Conservation (phyloP, 1,139 yeast genomes). For the Yamadazyma buinensis region DNA sequence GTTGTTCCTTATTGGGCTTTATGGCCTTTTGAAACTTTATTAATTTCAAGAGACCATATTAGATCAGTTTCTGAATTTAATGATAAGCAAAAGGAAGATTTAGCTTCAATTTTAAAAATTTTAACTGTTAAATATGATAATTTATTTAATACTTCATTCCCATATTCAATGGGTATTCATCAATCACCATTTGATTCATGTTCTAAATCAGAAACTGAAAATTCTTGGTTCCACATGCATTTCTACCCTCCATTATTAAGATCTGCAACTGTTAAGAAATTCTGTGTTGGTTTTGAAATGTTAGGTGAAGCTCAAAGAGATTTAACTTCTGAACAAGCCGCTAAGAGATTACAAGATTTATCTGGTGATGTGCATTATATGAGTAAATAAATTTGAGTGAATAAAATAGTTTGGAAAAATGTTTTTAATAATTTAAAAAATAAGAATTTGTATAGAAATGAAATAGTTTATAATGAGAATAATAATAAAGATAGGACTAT, state of each 20-base stretch:
- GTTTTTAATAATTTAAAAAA: no score
- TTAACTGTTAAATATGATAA: slow-evolving; percentile 71
- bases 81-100: slow-evolving; percentile 47
- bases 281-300: slow-evolving; percentile 76
- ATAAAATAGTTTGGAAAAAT: no score
- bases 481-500: no score
- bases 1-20: slow-evolving; percentile 82
- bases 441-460: no score
- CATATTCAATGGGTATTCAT: slow-evolving; percentile 80
- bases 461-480: no score
- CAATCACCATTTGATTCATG: slow-evolving; percentile 56
- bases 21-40: slow-evolving; percentile 76
- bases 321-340: slow-evolving; percentile 74
- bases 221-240: slow-evolving; percentile 72
- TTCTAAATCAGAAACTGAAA: slow-evolving; percentile 32
- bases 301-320: slow-evolving; percentile 79
- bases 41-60: slow-evolving; percentile 54
- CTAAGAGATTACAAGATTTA: slow-evolving; percentile 48
- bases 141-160: slow-evolving; percentile 65
- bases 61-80: slow-evolving; percentile 49
- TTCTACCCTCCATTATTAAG: slow-evolving; percentile 76
- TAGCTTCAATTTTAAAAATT: slow-evolving; percentile 51
- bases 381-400: no score
- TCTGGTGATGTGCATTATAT: slow-evolving; percentile 38
- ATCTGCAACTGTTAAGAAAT: slow-evolving; percentile 72